phyloP scores from a whole-genome alignment of 2,329 filamentous ascomycete species.

The Colletotrichum sansevieriae region DNA sequence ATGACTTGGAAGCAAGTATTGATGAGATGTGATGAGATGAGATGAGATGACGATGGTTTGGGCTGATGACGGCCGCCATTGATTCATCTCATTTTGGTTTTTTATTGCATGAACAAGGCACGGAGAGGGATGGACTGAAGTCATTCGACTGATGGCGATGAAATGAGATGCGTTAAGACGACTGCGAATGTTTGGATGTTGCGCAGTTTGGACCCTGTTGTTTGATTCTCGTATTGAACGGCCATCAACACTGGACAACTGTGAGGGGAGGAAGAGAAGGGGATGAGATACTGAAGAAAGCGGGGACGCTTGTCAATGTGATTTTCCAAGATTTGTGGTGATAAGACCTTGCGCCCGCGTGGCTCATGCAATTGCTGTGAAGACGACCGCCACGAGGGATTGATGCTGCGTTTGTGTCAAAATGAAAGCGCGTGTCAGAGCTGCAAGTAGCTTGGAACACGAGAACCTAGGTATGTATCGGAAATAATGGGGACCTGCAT shows the following conservation, averaged over 20 bases:
- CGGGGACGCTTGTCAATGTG: not conserved
- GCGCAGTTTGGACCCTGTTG: not conserved
- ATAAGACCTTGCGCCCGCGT: not conserved
- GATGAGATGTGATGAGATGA: slow-evolving; percentile 2
- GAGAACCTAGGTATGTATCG: slow-evolving; percentile 21
- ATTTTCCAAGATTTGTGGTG: not conserved
- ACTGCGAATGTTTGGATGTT: not conserved
- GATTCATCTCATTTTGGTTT: slow-evolving; percentile 25
- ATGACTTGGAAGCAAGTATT: too few species aligned
- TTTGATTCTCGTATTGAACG: slow-evolving; percentile 5
- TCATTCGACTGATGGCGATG: slow-evolving; percentile 7
- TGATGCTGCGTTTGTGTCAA: slow-evolving; percentile 7
- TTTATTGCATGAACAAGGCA: slow-evolving; percentile 13
- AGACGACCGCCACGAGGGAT: not conserved
- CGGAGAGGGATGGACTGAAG: slow-evolving; percentile 11
- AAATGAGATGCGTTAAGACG: not conserved
- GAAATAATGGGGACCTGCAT: slow-evolving; percentile 16
- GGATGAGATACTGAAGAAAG: slow-evolving; percentile 8
- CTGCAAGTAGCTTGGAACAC: slow-evolving; percentile 34
- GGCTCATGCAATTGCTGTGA: not conserved
- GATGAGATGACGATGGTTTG: slow-evolving; percentile 35
- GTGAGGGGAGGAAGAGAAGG: not conserved
- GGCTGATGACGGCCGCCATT: slow-evolving; percentile 9
- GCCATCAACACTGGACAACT: slow-evolving; percentile 2
- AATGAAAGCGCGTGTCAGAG: slow-evolving; percentile 31